Base-by-base conservation (phyloP, 2,329 filamentous ascomycete species). In the Incumbomyces lentus region DNA sequence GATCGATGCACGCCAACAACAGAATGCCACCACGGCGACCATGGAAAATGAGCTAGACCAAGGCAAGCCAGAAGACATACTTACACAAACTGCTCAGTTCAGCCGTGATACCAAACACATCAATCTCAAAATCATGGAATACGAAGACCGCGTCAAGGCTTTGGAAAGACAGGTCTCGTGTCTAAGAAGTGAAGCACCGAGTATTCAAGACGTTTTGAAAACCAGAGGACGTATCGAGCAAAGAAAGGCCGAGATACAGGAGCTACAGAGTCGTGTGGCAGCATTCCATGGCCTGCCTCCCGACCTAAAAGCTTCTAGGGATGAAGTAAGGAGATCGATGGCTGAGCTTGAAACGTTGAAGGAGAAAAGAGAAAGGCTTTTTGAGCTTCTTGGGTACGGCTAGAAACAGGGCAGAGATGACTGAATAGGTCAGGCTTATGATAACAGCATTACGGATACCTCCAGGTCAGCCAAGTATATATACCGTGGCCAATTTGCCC, bases 231-330 rank as follows among this genome's bases (percentile, higher is more conserved):
- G 44, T 2, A 37, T 62, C 10, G 63, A 57, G 10, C 64, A 69
- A 46, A 59, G 80, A 17, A 71, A 79, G 18, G 64, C 86, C 0
- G 66, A 72, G 7, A 63, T 63, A 2, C 73, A 81, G 52, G 80
- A 65, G 1, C 63, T 90, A 34, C 68, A 81, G 31, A 66, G 72
- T 3, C 75, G 82, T 51, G 69, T 90, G 14, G 71, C 70, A 32
- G 72, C 72, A 17, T 94, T 87, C 55, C 76, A 81, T 44, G 80
- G 82, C 6, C 63, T 95, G 49, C 84, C 88, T 1, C 80, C 79
- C 5, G 81, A 94, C 58, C 65, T 76, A 7, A 74, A 81, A 40
- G 72, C 76, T 39, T 87, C 87, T 31, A 75, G 81, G 55, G 66
- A 70, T n/a, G 80, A 86, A 60, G 71, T 95, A 22, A 82, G 84